Percentiles rank a stretch among this genome's conserved stretches.
These are phyloP conservation scores for Rosa hybrid DNA, from an alignment of 331 rosid species.

Conservation along the genomic window DNA sequence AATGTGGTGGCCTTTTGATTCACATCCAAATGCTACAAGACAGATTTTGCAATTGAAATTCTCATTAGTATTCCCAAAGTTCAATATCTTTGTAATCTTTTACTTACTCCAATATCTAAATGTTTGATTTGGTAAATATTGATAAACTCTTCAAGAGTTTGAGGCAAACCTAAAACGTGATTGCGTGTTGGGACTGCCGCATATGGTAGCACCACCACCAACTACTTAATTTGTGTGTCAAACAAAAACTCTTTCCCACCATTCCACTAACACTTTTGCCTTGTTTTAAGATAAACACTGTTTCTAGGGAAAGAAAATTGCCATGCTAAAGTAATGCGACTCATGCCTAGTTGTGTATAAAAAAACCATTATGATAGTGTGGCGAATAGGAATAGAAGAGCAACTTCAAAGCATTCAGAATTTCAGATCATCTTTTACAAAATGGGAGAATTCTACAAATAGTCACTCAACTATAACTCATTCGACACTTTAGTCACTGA, in stretches of 20 bases:
- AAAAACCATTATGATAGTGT: background rate
- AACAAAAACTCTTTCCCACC: slow-evolving; percentile 19
- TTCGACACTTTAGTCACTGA: too few species aligned
- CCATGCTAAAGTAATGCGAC: background rate
- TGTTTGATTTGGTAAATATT: background rate
- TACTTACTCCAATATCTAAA: slow-evolving; percentile 33
- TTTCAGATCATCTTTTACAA: too few species aligned
- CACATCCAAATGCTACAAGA: slow-evolving; percentile 22
- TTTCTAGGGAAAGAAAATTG: slow-evolving; percentile 2
- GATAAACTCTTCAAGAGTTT: background rate
- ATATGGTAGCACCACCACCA: background rate
- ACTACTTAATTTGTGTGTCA: slow-evolving; percentile 29
- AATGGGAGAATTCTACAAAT: too few species aligned
- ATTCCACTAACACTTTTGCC: slow-evolving; percentile 11
- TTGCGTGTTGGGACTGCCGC: slow-evolving; percentile 51
- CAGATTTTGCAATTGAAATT: slow-evolving; percentile 14
- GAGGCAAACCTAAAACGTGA: slow-evolving; percentile 20
- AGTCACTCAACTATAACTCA: too few species aligned
- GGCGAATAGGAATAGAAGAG: background rate
- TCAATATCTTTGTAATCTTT: slow-evolving; percentile 21
- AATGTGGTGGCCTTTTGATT: slow-evolving; percentile 8
- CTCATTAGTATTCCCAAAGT: slow-evolving; percentile 9
- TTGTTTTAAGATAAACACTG: background rate
- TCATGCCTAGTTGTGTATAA: background rate
- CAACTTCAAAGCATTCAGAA: background rate